Evolutionary conservation across 1,139 yeast genomes (phyloP).

Genomic region (Starmera stellimalicola): DNA sequence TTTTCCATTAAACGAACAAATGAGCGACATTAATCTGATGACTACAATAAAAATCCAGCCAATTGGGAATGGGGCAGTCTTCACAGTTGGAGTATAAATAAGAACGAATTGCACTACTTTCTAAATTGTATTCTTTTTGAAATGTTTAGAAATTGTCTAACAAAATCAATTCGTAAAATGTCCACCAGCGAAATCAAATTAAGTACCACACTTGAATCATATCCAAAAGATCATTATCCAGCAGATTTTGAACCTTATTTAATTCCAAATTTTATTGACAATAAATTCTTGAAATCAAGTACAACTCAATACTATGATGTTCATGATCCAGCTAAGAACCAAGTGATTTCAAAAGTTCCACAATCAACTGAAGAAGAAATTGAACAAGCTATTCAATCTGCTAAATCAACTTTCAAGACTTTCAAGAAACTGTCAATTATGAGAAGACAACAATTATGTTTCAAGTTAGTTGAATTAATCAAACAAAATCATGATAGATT

Average conservation of each 20-base stretch:
- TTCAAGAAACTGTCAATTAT: conserved; percentile 45
- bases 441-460: conserved; percentile 64
- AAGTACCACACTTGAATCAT: conserved; percentile 21
- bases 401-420: conserved; percentile 42
- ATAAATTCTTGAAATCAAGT: conserved; percentile 44
- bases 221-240: conserved; percentile 21
- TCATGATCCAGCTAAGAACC: conserved; percentile 70
- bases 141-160: no score
- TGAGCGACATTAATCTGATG: no score
- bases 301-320: conserved; percentile 57
- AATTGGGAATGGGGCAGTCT: no score
- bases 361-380: conserved; percentile 61
- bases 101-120: no score
- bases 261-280: conserved; percentile 36
- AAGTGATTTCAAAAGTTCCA: conserved; percentile 58
- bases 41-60: no score
- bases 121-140: no score
- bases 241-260: conserved; percentile 12
- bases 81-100: no score
- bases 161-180: no score
- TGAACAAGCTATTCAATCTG: conserved; percentile 45
- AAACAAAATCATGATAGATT: conserved; percentile 62
- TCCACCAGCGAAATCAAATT: no score
- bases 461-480: conserved; percentile 59
- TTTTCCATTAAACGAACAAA: no score